Base-by-base conservation (phyloP, 805 yeast genomes). In the Candida pseudoglaebosa region DNA sequence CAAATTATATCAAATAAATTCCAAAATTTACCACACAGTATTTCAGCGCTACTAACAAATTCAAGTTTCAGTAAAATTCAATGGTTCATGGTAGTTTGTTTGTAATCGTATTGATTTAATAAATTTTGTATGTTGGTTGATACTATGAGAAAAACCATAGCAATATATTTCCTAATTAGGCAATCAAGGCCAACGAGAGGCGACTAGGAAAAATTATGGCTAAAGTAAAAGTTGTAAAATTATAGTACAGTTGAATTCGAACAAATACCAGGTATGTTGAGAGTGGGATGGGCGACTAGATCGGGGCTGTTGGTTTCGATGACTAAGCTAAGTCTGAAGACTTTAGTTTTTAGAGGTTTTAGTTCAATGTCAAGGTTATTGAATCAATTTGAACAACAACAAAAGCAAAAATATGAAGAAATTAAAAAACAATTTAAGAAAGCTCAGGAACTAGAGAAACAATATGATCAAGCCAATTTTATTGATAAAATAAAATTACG, bases 381-480 rank as follows among this genome's bases (percentile, higher is more conserved):
- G 19, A 26, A 26, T 26, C 5, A 26, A 15, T 26, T 26, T 26
- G 29, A 26, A 26, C 12, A 26, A 5, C 7, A 26, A 7, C 36
- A 33, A 33, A 33, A 21, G 28, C 28, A 33, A 22, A 12, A 12
- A 13, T 13, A n/a, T 15, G 29, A 33, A 12, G 36, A 19, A 6
- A 21, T 33, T 16, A n/a, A 33, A 18, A 22, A 33, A 22, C 36
- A 33, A 16, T 12, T 19, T 21, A 19, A 33, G 28, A 33, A 33
- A 17, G 20, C 24, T 7, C 22, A 33, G 15, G 28, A 33, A n/a
- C 22, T 33, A 14, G 28, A 33, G 19, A 13, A 33, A 21, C 9
- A 33, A 17, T 33, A 33, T 18, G 24, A 33, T 20, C 28, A 33
- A 15, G 36, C 36, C 9, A 33, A 33, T 17, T n/a, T 33, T n/a